Evolutionary conservation across 345 rosid species (phyloP).

Genomic region (rapeseed (Brassica napus)): DNA sequence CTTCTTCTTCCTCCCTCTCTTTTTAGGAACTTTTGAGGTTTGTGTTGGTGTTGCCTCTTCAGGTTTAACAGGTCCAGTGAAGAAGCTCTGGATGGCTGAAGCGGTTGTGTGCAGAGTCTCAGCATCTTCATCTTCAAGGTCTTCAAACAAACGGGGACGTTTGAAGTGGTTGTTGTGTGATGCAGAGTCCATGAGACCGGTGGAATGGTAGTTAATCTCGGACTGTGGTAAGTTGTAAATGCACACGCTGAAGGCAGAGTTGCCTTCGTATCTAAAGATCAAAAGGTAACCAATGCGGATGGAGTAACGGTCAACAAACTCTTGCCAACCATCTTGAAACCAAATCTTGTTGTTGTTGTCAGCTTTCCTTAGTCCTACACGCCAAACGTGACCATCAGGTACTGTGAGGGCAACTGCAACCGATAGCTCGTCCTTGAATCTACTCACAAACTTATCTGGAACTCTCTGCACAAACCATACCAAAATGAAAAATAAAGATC

Average conservation of each 20-base stretch:
- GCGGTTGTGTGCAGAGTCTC: constrained; percentile 41
- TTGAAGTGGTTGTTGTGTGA: constrained; percentile 50
- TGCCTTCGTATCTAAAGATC: constrained; percentile 84
- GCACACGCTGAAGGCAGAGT: constrained; percentile 67
- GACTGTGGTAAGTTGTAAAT: constrained; percentile 69
- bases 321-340: constrained; percentile 87
- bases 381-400: constrained; percentile 77
- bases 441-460: constrained; percentile 76
- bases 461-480: constrained; percentile 63
- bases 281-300: constrained; percentile 76
- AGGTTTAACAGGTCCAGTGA: constrained; percentile 45
- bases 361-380: constrained; percentile 69
- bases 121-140: constrained; percentile 69
- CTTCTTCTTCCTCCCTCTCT: constrained; percentile 67
- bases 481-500: constrained; percentile 12
- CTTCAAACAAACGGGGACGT: constrained; percentile 63
- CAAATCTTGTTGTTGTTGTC: constrained; percentile 61
- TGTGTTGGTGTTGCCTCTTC: constrained; percentile 37
- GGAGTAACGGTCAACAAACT: constrained; percentile 70
- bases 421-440: constrained; percentile 69
- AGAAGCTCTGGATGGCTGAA: constrained; percentile 58
- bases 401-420: constrained; percentile 68
- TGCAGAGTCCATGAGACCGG: constrained; percentile 41
- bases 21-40: constrained; percentile 46
- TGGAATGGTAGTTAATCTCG: constrained; percentile 66